phyloP scores from a whole-genome alignment of 2,329 filamentous ascomycete genomes.

The Colletotrichum trifolii region DNA sequence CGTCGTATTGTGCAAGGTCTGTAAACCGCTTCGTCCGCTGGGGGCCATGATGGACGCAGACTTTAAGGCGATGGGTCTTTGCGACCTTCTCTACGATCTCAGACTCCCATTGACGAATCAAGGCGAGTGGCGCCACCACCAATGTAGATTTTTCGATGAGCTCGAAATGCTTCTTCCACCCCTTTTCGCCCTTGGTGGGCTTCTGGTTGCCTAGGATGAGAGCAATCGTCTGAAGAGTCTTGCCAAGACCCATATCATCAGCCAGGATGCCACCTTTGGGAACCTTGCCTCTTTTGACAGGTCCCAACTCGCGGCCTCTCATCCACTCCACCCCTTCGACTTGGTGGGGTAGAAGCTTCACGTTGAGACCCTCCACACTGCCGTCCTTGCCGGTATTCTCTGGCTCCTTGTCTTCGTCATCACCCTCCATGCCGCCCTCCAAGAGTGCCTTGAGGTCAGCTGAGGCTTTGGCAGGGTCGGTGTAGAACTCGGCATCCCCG shows the following conservation, averaged over 20 bases:
- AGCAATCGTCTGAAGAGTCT: conserved; percentile 93
- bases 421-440: conserved; percentile 83
- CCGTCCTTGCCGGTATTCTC: conserved; percentile 56
- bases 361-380: conserved; percentile 80
- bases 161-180: conserved; percentile 75
- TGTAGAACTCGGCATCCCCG: conserved; percentile 68
- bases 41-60: conserved; percentile 91
- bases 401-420: conserved; percentile 65
- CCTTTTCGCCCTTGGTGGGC: conserved; percentile 67
- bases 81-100: conserved; percentile 89
- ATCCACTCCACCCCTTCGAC: conserved; percentile 96
- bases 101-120: conserved; percentile 97
- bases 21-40: conserved; percentile 82
- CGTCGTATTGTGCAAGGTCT: conserved; percentile 86
- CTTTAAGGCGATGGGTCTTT: conserved; percentile 75
- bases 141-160: conserved; percentile 82
- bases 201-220: conserved; percentile 87
- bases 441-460: conserved; percentile 85
- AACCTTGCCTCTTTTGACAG: conserved; percentile 81
- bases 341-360: conserved; percentile 92
- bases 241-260: conserved; percentile 97
- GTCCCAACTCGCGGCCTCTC: conserved; percentile 89
- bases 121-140: conserved; percentile 89
- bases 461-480: conserved; percentile 77
- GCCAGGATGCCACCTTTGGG: conserved; percentile 95